Base-by-base conservation (phyloP, 2,329 filamentous ascomycete genomes). In the Westerdykella aurantiaca region DNA sequence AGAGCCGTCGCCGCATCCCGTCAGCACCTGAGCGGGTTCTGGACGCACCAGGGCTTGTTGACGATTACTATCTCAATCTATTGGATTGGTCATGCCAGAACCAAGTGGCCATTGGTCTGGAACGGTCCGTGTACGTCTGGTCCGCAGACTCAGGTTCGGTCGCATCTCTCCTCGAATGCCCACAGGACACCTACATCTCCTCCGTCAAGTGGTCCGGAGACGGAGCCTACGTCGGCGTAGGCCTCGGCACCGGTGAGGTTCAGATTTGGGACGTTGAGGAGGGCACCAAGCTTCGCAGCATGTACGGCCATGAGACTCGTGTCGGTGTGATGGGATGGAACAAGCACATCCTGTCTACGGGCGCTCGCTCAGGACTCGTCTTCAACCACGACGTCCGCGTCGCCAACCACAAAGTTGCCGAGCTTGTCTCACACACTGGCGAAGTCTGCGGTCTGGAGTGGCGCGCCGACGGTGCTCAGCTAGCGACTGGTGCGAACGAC, bases 261-360 rank as follows among this genome's bases (percentile, higher is more conserved):
- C 93, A 98, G 74, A 98, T 98, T 72, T 98, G 93, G 91, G 93
- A 97, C 61, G 91, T 96, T 22, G 86, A 95, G 59, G 93, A 98
- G 69, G 82, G 85, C 49, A 85, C 83, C 63, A 97, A 97, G 79
- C 85, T 98, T 47, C 90, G 93, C 68, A 96, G 89, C 77, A 98
- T 98, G 93, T 86, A 89, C 66, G 93, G 93, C 48, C 93, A 98
- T 66, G 91, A 97, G 63, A 91, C 88, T 33, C 90, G 93, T 43
- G 91, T 98, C 51, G 88, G 90, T 64, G 91, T 95, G 53, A 96
- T 97, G 90, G 66, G 90, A 63, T 98, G 93, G 93, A 95, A 88
- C 78, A 97, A 97, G 80, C 93, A 97, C 72, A 82, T 94, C 45
- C 80, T 98, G 41, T 97, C 93, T 33, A 96, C 91, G 17, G 93